Evolutionary conservation across 805 yeast genomes (phyloP).

Genomic region (Kazachstania kunashirensis): DNA sequence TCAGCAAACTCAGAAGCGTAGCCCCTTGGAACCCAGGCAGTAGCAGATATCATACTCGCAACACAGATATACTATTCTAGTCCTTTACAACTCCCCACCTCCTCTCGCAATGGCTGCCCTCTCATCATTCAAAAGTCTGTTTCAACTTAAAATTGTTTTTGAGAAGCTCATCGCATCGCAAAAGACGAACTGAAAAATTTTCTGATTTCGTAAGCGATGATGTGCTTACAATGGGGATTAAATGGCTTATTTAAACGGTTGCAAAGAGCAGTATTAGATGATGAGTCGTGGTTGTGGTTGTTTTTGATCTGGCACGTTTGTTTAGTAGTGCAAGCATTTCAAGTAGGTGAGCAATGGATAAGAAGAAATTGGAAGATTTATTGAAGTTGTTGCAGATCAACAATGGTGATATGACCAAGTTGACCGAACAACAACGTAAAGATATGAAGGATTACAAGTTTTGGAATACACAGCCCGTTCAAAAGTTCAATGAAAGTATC

Average conservation of each 20-base stretch:
- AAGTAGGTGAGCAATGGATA: constrained; percentile 7
- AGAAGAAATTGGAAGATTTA: constrained; percentile 39
- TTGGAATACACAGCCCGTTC: constrained; percentile 97
- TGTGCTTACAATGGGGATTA: no score
- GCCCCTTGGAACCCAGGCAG: constrained; percentile 95
- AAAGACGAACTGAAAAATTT: constrained; percentile 1
- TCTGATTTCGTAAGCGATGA: no score
- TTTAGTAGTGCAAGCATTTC: no score
- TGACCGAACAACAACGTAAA: constrained; percentile 50
- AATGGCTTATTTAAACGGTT: no score
- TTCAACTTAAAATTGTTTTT: no score
- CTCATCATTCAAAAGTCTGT: no score
- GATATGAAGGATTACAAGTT: constrained; percentile 86
- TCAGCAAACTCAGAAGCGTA: constrained; percentile 88
- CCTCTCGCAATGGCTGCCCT: no score
- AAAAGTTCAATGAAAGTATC: constrained; percentile 58
- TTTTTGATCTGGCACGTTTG: no score
- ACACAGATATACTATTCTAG: no score
- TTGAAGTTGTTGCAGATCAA: constrained; percentile 31
- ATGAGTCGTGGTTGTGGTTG: no score
- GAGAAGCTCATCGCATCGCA: constrained; percentile 9
- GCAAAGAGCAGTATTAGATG: no score
- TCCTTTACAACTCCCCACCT: no score
- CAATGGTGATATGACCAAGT: constrained; percentile 35
- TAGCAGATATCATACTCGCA: constrained; percentile 75